A percentile compares a stretch with the other conserved stretches of the same genome.
phyloP scores from a whole-genome alignment of 2,329 filamentous ascomycete genomes.

The Rhexocercosporidium sp. region DNA sequence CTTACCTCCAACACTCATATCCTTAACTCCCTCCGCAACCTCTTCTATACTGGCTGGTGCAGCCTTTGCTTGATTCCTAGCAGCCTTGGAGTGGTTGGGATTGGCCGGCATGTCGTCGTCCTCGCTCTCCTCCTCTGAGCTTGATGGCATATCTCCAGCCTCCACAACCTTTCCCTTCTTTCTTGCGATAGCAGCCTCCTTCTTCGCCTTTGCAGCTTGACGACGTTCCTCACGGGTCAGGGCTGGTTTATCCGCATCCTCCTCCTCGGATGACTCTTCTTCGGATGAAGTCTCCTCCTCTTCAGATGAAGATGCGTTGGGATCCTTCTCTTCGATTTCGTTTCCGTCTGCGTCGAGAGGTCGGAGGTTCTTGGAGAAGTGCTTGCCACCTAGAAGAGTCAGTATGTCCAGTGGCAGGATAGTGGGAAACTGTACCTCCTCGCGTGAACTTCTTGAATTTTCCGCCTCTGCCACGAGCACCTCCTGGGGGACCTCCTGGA shows the following conservation, averaged over 20 bases:
- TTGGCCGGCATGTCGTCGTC: slow-evolving; percentile 79
- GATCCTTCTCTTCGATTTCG: slow-evolving; percentile 79
- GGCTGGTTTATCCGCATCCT: slow-evolving; percentile 54
- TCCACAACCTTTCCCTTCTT: slow-evolving; percentile 74
- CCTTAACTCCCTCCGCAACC: slow-evolving; percentile 60
- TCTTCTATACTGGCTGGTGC: slow-evolving; percentile 51
- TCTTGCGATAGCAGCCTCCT: slow-evolving; percentile 83
- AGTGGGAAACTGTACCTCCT: slow-evolving; percentile 67
- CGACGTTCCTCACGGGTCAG: slow-evolving; percentile 87
- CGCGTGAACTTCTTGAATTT: slow-evolving; percentile 94
- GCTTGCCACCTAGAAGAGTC: slow-evolving; percentile 76
- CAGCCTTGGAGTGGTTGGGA: slow-evolving; percentile 86
- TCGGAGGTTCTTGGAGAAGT: slow-evolving; percentile 90
- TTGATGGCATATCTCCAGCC: slow-evolving; percentile 84
- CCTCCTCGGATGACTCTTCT: slow-evolving; percentile 54
- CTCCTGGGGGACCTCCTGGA: slow-evolving; percentile 51
- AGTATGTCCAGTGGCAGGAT: slow-evolving; percentile 6
- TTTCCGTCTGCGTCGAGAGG: slow-evolving; percentile 90
- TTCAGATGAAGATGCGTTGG: slow-evolving; percentile 53
- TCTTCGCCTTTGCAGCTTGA: slow-evolving; percentile 86
- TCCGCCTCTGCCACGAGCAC: slow-evolving; percentile 73
- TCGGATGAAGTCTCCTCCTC: slow-evolving; percentile 59
- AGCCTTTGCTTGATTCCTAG: slow-evolving; percentile 60
- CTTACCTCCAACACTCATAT: slow-evolving; percentile 52
- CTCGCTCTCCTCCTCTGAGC: slow-evolving; percentile 63